A percentile compares a stretch with the other conserved stretches of the same genome.
phyloP scores from a whole-genome alignment of 2,329 filamentous ascomycete genomes.

The Cladophialophora exuberans region DNA sequence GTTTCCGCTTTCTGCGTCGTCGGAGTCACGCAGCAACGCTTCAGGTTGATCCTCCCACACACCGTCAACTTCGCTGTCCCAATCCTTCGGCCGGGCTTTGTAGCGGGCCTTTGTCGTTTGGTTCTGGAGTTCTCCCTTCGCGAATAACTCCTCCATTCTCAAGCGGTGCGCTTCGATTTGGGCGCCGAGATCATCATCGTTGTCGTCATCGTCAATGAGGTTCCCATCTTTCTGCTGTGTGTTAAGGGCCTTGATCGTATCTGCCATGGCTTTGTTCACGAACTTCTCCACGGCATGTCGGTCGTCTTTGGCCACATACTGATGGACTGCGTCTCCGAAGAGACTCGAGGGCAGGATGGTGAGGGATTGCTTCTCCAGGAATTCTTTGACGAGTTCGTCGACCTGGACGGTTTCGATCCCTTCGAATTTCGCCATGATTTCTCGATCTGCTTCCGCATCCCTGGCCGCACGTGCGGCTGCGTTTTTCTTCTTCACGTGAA shows the following conservation, averaged over 20 bases:
- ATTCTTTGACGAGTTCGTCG: constrained; percentile 85
- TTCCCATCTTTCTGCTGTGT: constrained; percentile 69
- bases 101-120: constrained; percentile 58
- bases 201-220: constrained; percentile 61
- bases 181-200: constrained; percentile 70
- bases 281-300: constrained; percentile 87
- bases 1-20: constrained; percentile 37
- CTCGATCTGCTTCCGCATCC: constrained; percentile 65
- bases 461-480: constrained; percentile 50
- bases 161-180: constrained; percentile 74
- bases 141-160: constrained; percentile 72
- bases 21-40: constrained; percentile 60
- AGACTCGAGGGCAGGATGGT: constrained; percentile 91
- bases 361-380: constrained; percentile 81
- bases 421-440: constrained; percentile 62
- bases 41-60: constrained; percentile 80
- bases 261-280: constrained; percentile 70
- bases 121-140: constrained; percentile 64
- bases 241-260: constrained; percentile 72
- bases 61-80: constrained; percentile 90
- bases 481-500: constrained; percentile 82
- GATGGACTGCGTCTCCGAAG: constrained; percentile 88
- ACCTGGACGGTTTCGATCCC: constrained; percentile 79
- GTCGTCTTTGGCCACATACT: constrained; percentile 95
- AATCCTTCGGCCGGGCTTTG: constrained; percentile 76